A percentile compares a stretch with the other conserved stretches of the same genome.
Evolutionary conservation across 2,329 filamentous ascomycete genomes (phyloP).

Genomic region (Epichloe sylvatica): DNA sequence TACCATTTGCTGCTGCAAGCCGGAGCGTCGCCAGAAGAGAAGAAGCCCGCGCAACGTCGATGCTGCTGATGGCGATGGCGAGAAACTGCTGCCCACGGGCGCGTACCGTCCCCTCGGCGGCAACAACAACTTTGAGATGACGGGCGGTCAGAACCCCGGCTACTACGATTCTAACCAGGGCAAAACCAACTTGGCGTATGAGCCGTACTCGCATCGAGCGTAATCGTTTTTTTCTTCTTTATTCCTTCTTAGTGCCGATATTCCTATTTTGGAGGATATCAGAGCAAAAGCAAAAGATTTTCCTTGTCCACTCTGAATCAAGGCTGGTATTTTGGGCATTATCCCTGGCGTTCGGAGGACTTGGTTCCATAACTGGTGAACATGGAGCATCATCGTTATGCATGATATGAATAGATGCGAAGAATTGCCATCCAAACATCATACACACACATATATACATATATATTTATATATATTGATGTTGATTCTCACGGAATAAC

Average conservation of each 20-base stretch:
- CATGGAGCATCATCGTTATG: conserved; percentile 3
- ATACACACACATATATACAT: background rate
- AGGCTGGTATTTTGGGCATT: background rate
- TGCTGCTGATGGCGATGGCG: conserved; percentile 30
- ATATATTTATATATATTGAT: too few species aligned
- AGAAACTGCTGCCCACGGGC: conserved; percentile 36
- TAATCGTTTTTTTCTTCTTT: conserved; percentile 19
- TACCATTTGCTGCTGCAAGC: conserved; percentile 80
- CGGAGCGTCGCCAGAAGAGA: conserved; percentile 22
- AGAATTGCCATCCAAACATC: background rate
- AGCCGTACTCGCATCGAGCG: conserved; percentile 47
- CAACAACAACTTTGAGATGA: conserved; percentile 21
- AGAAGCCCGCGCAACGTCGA: conserved; percentile 17
- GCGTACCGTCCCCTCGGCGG: conserved; percentile 21
- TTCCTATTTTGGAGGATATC: background rate
- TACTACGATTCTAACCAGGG: conserved; percentile 24
- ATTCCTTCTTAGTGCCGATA: background rate
- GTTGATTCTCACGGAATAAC: too few species aligned
- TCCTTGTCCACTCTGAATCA: background rate
- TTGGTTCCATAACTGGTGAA: background rate
- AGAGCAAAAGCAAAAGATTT: background rate
- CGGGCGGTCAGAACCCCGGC: conserved; percentile 11
- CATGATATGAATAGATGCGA: conserved; percentile 1
- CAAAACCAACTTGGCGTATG: conserved; percentile 43
- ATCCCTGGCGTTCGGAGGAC: background rate